Evolutionary conservation across 148 eudicot genomes (phyloP), one percentile per base, ranked within the genome.

Genomic region (Beta vulgaris): DNA sequence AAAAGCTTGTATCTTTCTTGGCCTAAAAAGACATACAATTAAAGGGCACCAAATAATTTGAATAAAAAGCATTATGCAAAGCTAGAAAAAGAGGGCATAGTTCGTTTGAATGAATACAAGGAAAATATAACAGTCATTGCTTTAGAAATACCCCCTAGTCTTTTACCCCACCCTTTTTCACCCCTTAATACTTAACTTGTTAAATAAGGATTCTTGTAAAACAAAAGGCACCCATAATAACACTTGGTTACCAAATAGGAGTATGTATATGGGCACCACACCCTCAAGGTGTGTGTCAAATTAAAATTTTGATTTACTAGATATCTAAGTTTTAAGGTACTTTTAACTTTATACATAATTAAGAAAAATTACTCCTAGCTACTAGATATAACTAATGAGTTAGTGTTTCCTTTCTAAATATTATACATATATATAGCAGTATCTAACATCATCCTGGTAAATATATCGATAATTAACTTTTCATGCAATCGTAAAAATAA

Each of bases 21-120:
- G 87, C 93, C 91, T 92, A 79, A 87, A 92, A 92, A 92, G 97
- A 90, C 91, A 82, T 90, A 73, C 87, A 84, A 80, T n/a, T n/a
- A 67, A 19, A 84, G 86, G 63, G 78, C 81, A 87, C 68, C 88
- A 88, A 88, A 85, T 87, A 72, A 84, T 88, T 88, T 86, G 91
- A 87, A 88, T 74, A 77, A 80, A 78, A 84, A 71, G 72, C 55
- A 42, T 76, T 79, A 78, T 75, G 73, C 73, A 83, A 76, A 73
- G 85, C 85, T 63, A 79, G 60, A 85, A 89, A 86, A 87, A 84
- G n/a, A n/a, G 80, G 75, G 82, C 51, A 4, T 67, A 14, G 23
- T 21, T 51, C 58, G 90, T 79, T 86, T 86, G 87, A 84, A 86
- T 77, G 77, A 77, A 73, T 44, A 70, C 64, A 86, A 84, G 82